A percentile compares a stretch with the other conserved stretches of the same genome.
Evolutionary conservation across 495 filamentous ascomycete species (phyloP).

Genomic region (Letharia lupina): DNA sequence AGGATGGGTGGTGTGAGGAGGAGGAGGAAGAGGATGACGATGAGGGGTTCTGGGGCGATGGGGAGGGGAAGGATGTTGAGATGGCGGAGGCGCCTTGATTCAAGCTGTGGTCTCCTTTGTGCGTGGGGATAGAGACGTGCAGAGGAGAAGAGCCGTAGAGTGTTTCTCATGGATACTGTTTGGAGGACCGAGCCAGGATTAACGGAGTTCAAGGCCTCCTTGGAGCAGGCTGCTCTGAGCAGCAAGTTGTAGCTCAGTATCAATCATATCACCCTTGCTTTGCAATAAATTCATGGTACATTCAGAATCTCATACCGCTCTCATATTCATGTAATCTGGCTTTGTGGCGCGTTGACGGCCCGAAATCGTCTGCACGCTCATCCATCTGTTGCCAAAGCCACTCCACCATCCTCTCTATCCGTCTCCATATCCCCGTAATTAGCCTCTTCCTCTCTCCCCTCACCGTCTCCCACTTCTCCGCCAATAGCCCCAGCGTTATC

Average conservation of each 20-base stretch:
- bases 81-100: not conserved
- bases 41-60: not conserved
- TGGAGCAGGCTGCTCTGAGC: not conserved
- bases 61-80: not conserved
- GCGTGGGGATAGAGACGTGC: not conserved
- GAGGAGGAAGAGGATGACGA: not conserved
- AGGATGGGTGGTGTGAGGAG: not conserved
- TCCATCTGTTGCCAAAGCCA: too few species aligned
- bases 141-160: not conserved
- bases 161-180: not conserved
- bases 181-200: not conserved
- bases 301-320: not conserved
- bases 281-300: not conserved
- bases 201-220: not conserved
- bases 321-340: not conserved
- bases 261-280: not conserved
- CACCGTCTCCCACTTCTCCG: too few species aligned
- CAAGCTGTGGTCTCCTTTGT: not conserved
- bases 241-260: not conserved
- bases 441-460: too few species aligned
- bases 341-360: too few species aligned
- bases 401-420: too few species aligned
- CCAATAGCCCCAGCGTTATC: too few species aligned
- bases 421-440: too few species aligned
- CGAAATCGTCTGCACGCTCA: too few species aligned